Base-by-base conservation (phyloP, 345 rosid species). In the Xanthoceras sorbifolium region DNA sequence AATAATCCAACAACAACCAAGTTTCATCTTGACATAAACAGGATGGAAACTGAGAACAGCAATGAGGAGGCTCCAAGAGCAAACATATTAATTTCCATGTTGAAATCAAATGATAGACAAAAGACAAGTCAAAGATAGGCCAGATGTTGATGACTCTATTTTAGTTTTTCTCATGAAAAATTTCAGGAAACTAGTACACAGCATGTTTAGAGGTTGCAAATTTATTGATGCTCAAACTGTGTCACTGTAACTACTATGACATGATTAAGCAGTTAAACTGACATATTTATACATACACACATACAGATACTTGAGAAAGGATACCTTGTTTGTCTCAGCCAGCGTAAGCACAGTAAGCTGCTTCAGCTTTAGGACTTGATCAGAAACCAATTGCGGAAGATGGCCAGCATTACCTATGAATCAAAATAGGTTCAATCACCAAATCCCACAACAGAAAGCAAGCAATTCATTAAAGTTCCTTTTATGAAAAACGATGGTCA, bases 311-410 rank as follows among this genome's bases (percentile, higher is more conserved):
- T n/a, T 36, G 42, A 52, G 25, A 6, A 65, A 71, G 5, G 0
- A 72, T 69, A 96, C 99, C 98, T 96, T 93, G 76, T 87, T 89
- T 28, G 92, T 87, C 86, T 91, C 98, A 18, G 98, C 98, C 55
- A 92, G 91, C 55, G 97, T 90, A 74, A 96, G 99, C 55, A 96
- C 91, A 70, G 99, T 93, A 36, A 96, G 97, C 84, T 94, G 98
- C 84, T 91, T 96, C 60, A 92, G 85, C 90, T 96, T 96, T 29
- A 91, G 92, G 80, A 89, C 83, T 86, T 96, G 99, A 64, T 88
- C 94, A 80, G 97, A 90, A 80, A 75, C 76, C 87, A 96, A 74
- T 26, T 77, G 89, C 2, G 93, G 97, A 75, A 93, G 85, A 74
- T 65, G 82, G 48, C 68, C 80, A 60, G 85, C 79, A 78, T 87